Evolutionary conservation across 768 basidiomycete species (phyloP).

Genomic region (Strobilomyces confusus): DNA sequence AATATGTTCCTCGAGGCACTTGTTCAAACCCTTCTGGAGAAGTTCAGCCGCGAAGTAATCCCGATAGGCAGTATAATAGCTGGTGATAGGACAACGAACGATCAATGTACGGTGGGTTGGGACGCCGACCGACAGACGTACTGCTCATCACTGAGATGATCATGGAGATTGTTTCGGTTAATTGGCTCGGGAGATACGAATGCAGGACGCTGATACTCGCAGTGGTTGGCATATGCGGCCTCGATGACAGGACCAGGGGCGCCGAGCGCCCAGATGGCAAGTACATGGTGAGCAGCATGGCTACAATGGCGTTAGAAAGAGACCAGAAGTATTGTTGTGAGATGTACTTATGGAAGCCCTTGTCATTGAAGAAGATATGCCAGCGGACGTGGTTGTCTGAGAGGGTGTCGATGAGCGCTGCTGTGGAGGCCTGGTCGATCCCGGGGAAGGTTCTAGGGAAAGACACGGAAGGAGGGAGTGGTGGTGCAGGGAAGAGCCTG

Average conservation of each 20-base stretch:
- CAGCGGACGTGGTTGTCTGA: constrained; percentile 36
- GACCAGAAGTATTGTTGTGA: not conserved
- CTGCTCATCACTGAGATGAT: constrained; percentile 56
- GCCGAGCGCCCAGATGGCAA: constrained; percentile 61
- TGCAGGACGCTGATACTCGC: constrained; percentile 35
- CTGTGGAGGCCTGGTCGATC: too few species aligned
- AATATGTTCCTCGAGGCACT: constrained; percentile 52
- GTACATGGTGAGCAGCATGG: constrained; percentile 54
- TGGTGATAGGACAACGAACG: constrained; percentile 18
- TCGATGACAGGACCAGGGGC: constrained; percentile 40
- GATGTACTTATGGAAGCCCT: constrained; percentile 31
- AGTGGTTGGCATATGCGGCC: constrained; percentile 41
- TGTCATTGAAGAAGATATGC: constrained; percentile 51
- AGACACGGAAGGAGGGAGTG: too few species aligned
- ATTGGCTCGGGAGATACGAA: constrained; percentile 24
- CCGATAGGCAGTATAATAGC: constrained; percentile 60
- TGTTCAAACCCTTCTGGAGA: constrained; percentile 38
- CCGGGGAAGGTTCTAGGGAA: too few species aligned
- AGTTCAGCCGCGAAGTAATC: constrained; percentile 48
- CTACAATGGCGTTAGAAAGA: constrained; percentile 28
- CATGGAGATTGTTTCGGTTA: constrained; percentile 41
- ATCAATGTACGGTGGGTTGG: not conserved
- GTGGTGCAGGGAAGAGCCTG: too few species aligned
- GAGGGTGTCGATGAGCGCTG: not conserved
- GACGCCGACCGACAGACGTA: constrained; percentile 25